These are phyloP conservation scores for Mycena floridula DNA, from an alignment of 768 basidiomycete genomes.

Conservation along the genomic window DNA sequence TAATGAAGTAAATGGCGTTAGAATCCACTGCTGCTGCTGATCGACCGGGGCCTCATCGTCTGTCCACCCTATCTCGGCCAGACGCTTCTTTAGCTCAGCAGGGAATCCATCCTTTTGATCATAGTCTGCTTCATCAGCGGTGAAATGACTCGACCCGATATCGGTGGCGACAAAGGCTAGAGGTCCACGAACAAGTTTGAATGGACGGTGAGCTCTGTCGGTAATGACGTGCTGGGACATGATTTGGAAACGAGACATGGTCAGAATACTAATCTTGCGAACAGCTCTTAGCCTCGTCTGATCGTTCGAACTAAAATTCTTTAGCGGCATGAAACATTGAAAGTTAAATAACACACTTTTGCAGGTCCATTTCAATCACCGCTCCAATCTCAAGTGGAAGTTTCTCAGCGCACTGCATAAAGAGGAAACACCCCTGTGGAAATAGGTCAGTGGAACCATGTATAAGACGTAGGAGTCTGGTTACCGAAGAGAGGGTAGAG, in stretches of 20 bases:
- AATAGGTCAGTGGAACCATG: neutral
- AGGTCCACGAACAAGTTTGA: slow-evolving; percentile 64
- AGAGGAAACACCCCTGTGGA: slow-evolving; percentile 52
- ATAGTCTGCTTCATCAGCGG: slow-evolving; percentile 45
- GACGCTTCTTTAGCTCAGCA: slow-evolving; percentile 53
- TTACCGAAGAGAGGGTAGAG: slow-evolving; percentile 43
- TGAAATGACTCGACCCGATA: slow-evolving; percentile 57
- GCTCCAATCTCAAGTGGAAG: slow-evolving; percentile 39
- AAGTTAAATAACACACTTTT: slow-evolving; percentile 30
- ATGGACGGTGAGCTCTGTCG: slow-evolving; percentile 60
- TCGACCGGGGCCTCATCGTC: slow-evolving; percentile 52
- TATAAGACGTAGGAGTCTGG: slow-evolving; percentile 12
- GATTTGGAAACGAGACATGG: slow-evolving; percentile 68
- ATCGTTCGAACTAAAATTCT: slow-evolving; percentile 36
- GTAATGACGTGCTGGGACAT: slow-evolving; percentile 52
- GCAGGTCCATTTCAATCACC: slow-evolving; percentile 48
- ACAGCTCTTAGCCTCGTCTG: slow-evolving; percentile 45
- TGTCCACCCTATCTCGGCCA: slow-evolving; percentile 73
- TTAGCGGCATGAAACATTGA: neutral
- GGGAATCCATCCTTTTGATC: slow-evolving; percentile 53
- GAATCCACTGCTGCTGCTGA: slow-evolving; percentile 50
- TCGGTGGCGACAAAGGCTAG: slow-evolving; percentile 74
- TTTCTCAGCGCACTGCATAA: slow-evolving; percentile 73
- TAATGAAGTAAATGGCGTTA: slow-evolving; percentile 61
- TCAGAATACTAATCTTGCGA: slow-evolving; percentile 46